Base-by-base conservation (phyloP, 1,139 yeast species). In the Chernovozyma aurita region DNA sequence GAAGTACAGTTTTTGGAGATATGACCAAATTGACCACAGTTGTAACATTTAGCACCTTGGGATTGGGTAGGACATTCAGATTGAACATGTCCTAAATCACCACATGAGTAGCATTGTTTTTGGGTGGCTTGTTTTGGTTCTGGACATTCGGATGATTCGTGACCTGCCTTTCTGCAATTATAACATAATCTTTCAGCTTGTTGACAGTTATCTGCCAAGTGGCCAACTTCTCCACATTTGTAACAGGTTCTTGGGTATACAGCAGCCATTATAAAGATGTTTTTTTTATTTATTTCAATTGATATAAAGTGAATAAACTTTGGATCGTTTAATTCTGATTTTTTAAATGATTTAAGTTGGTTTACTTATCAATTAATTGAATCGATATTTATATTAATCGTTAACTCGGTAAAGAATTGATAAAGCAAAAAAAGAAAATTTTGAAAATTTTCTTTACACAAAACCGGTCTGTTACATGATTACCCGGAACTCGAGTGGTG, bases 181-280 rank as follows among this genome's bases (percentile, higher is more conserved):
- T 86, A 87, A 68, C 96, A 87, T 57, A 87, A 73, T 68, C 92
- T 81, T 62, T 80, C 86, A 43, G 80, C 74, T 63, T 85, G 86
- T 49, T 79, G 77, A 65, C 96, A 87, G 58, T 76, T 80, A 59
- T 84, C 95, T 45, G 95, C 95, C 56, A 85, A 75, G 71, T 87
- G 95, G 51, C 95, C 95, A 49, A 84, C 75, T 68, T 85, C 86
- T 55, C 96, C 95, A 70, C 96, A 88, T 65, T 85, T 86, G 75
- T 78, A 84, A 72, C 94, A 84, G 49, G 88, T 82, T 76, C 84
- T 82, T 66, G 86, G 87, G 69, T 79, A 82, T 61, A 76, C 73
- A 50, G 80, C 76, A 63, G 80, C 79, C 76, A 72, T 73, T 40
- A n/a, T n/a, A n/a, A n/a, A n/a, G n/a, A n/a, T n/a, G n/a, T 42